Conservation (phyloP, 2,329 filamentous ascomycete genomes). For the Pseudogymnoascus sp. region DNA sequence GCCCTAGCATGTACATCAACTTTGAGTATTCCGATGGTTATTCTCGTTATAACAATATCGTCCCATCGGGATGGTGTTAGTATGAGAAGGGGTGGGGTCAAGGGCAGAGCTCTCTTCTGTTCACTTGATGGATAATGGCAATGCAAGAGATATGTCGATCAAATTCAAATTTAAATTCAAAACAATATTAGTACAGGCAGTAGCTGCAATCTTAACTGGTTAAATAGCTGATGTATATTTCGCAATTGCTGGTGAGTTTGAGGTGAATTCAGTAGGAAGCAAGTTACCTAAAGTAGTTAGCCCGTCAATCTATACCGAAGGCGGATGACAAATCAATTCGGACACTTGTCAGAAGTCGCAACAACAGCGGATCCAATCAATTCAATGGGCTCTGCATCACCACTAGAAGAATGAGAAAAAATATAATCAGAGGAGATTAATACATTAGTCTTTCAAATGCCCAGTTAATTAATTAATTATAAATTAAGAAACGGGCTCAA, state of each 20-base stretch:
- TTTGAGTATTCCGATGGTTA: neutral
- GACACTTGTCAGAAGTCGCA: too few species aligned
- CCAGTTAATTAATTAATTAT: too few species aligned
- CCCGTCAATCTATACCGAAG: neutral
- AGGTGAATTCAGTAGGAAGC: neutral
- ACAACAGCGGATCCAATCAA: too few species aligned
- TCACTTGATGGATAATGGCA: neutral
- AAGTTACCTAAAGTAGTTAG: neutral
- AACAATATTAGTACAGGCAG: too few species aligned
- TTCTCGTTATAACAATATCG: neutral
- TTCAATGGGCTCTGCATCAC: too few species aligned
- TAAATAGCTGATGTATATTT: neutral
- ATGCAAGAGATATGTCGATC: neutral
- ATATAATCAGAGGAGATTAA: too few species aligned
- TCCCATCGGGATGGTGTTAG: neutral
- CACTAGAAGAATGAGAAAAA: too few species aligned
- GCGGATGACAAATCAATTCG: too few species aligned
- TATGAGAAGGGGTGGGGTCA: neutral
- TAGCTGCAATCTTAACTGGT: neutral
- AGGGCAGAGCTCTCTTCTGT: neutral
- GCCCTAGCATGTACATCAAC: neutral
- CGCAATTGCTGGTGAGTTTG: neutral
- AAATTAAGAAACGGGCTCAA: too few species aligned
- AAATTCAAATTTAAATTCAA: neutral
- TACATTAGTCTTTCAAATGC: too few species aligned